Evolutionary conservation across 2,329 filamentous ascomycete species (phyloP), one percentile per base, ranked within the genome.

Genomic region (Cladosporium sp.): DNA sequence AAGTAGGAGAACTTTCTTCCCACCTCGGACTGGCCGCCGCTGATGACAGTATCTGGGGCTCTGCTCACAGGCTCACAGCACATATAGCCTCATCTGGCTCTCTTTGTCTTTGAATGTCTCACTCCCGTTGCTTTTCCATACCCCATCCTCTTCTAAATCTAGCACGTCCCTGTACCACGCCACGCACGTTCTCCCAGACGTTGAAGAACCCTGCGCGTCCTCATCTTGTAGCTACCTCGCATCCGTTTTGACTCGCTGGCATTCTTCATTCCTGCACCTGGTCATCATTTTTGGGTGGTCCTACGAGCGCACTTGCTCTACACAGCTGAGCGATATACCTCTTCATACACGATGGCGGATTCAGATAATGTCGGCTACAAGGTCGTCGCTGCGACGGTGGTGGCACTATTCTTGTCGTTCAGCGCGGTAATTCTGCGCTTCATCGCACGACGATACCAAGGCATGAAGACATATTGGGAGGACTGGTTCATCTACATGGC

Each of bases 401-500:
- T 56, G 18, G 54, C 42, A 27, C 38, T 54, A 3, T 40, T 51
- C 17, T 30, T 56, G 19, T 32, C 54, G 1, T 53, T 52, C 8
- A 13, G 47, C 37, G 48, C 47, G 12, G 43, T 56, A 4, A 43
- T 22, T 9, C 15, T 53, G 15, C 54, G 54, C 11, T 43, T 51
- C 20, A 39, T 54, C 12, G 48, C 54, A 3, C 49, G 54, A 37
- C 39, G 36, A 40, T 45, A 51, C 11, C 47, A 51, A 19, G 43
- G 47, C 22, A 50, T 54, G 18, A 50, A 27, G 12, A 50, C 52
- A 3, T 52, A 54, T 41, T 45, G 44, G 27, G 54, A 56, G 19
- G 54, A 56, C 22, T 56, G 51, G 51, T 47, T 56, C 37, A 56
- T 56, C 37, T 45, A 54, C 37, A 36, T 50, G 7, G 51, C 47